Conservation (phyloP, 2,329 filamentous ascomycete genomes). For the Trichoderma harzianum region DNA sequence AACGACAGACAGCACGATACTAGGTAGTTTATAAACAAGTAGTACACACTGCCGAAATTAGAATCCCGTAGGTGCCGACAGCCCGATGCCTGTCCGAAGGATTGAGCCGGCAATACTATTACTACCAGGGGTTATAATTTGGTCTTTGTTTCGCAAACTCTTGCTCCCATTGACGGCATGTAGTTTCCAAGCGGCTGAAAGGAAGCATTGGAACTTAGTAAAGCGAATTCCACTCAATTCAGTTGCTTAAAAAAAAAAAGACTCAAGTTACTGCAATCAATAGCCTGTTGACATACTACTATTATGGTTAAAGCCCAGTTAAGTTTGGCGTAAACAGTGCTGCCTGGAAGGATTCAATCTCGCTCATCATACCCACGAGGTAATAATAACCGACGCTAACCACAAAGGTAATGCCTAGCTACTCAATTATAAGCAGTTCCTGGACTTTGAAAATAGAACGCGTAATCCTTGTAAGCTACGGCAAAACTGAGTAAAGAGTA, state of each 20-base stretch:
- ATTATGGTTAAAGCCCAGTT: neutral
- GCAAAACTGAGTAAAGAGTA: neutral
- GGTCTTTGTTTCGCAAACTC: neutral
- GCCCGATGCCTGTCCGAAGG: neutral
- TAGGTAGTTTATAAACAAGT: neutral
- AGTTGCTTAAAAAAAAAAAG: neutral
- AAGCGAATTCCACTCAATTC: neutral
- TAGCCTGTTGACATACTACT: neutral
- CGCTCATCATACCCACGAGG: neutral
- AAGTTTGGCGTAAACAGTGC: neutral
- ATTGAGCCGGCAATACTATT: neutral
- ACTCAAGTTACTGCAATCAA: neutral
- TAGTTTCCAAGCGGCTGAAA: neutral
- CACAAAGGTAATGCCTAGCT: neutral
- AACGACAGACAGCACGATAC: neutral
- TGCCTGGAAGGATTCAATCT: neutral
- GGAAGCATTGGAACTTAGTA: neutral
- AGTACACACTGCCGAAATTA: neutral
- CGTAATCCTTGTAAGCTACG: neutral
- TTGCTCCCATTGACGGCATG: neutral
- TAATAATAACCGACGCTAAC: neutral
- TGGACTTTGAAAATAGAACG: neutral
- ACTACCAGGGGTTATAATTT: neutral
- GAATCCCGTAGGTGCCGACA: too few species aligned
- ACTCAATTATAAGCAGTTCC: neutral